A percentile compares a stretch with the other conserved stretches of the same genome.
Evolutionary conservation across 805 yeast species (phyloP).

Genomic region (Yarrowia deformans): DNA sequence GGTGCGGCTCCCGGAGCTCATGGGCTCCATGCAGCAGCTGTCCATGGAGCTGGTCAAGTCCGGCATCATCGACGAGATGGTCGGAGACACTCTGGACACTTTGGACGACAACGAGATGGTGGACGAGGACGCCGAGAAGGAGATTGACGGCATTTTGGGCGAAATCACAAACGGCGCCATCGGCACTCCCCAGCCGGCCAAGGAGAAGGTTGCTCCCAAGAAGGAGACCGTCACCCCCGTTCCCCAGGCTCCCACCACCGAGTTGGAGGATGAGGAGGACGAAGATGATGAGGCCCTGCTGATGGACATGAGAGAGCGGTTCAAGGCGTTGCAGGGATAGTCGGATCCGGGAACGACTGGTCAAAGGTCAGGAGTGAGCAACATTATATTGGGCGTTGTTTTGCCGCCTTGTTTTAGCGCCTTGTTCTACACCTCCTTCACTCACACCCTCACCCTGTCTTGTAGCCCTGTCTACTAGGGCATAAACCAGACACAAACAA

Average conservation of each 20-base stretch:
- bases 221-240: slow-evolving; percentile 42
- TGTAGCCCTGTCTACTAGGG: too few relatives aligned
- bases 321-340: slow-evolving; percentile 78
- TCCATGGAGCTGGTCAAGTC: slow-evolving; percentile 79
- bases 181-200: slow-evolving; percentile 61
- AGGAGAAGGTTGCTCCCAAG: slow-evolving; percentile 43
- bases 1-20: slow-evolving; percentile 78
- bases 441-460: too few relatives aligned
- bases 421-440: too few relatives aligned
- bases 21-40: slow-evolving; percentile 82
- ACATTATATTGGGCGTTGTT: too few relatives aligned
- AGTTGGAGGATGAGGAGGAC: slow-evolving; percentile 53
- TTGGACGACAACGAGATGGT: slow-evolving; percentile 70
- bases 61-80: slow-evolving; percentile 88
- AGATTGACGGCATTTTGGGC: slow-evolving; percentile 51
- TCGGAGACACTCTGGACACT: slow-evolving; percentile 83
- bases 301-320: slow-evolving; percentile 86
- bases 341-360: background rate
- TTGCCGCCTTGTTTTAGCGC: too few relatives aligned
- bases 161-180: slow-evolving; percentile 59
- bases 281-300: slow-evolving; percentile 78
- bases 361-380: background rate
- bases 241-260: slow-evolving; percentile 43
- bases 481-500: background rate
- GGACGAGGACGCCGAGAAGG: slow-evolving; percentile 51